A percentile compares a stretch with the other conserved stretches of the same genome.
These are phyloP conservation scores for Tolypocladium pustulatum DNA, from an alignment of 2,329 filamentous ascomycete genomes.

Conservation along the genomic window DNA sequence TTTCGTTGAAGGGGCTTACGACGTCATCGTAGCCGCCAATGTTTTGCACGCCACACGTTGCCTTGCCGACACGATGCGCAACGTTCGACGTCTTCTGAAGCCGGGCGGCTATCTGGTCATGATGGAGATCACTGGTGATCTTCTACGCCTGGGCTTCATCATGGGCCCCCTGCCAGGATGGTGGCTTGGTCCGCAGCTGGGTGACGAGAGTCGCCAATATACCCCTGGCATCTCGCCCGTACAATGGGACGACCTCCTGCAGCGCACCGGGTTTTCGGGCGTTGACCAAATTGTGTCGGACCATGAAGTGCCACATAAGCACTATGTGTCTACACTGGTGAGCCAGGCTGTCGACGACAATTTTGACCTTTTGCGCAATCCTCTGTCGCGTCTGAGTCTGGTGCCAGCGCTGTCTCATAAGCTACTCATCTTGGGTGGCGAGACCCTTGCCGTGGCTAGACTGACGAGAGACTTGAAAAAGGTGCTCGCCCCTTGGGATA, in stretches of 20 bases:
- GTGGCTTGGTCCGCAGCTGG: neutral
- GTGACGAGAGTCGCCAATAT: neutral
- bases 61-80: neutral
- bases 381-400: neutral
- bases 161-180: neutral
- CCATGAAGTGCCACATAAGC: neutral
- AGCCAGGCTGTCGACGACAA: neutral
- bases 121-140: constrained; percentile 3
- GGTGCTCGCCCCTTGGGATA: neutral
- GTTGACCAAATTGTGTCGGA: neutral
- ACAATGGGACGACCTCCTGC: constrained; percentile 1
- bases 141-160: constrained; percentile 1
- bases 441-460: neutral
- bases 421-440: constrained; percentile 1
- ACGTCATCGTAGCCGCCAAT: neutral
- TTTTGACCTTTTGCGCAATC: neutral
- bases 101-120: constrained; percentile 5
- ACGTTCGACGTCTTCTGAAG: constrained; percentile 5
- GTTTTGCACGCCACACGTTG: neutral
- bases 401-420: neutral
- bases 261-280: constrained; percentile 4
- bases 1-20: neutral
- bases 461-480: neutral
- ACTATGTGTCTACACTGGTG: neutral
- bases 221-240: neutral